Percentiles rank a stretch among this genome's conserved stretches.
Evolutionary conservation across 2,329 filamentous ascomycete species (phyloP).

Genomic region (Lachnellula arida): DNA sequence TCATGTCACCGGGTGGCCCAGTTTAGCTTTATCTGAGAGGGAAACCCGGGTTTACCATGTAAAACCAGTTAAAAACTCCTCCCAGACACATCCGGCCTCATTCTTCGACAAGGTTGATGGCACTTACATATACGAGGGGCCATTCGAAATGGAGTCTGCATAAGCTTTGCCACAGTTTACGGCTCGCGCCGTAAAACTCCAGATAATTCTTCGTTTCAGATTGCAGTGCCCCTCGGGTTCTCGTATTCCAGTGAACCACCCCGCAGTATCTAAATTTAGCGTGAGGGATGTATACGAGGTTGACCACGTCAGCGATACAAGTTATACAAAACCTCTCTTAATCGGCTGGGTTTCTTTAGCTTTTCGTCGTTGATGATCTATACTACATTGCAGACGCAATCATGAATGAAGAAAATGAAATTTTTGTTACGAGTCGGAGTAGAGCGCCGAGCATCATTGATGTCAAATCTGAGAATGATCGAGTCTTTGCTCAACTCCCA

Average conservation of each 20-base stretch:
- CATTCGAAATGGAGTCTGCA: background rate
- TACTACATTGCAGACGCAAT: conserved; percentile 4
- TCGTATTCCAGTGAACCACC: background rate
- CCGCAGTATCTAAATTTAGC: background rate
- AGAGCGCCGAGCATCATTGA: conserved; percentile 26
- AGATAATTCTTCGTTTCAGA: background rate
- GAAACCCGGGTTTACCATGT: no score
- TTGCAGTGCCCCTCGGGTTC: background rate
- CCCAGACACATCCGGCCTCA: no score
- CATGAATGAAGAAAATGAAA: conserved; percentile 18
- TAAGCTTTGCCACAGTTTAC: background rate
- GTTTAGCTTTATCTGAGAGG: no score
- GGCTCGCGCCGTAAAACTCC: background rate
- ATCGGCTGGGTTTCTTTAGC: background rate
- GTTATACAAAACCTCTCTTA: background rate
- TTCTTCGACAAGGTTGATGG: no score
- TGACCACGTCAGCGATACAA: background rate
- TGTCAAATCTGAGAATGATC: conserved; percentile 22
- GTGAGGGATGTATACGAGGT: background rate
- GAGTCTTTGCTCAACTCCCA: conserved; percentile 23
- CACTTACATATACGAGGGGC: background rate
- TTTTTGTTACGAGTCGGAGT: conserved; percentile 24
- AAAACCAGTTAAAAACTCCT: no score
- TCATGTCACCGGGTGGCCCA: no score
- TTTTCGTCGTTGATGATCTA: conserved; percentile 1